Conservation (phyloP, 2,329 filamentous ascomycete species). For the Calonectria pseudoreteaudii region DNA sequence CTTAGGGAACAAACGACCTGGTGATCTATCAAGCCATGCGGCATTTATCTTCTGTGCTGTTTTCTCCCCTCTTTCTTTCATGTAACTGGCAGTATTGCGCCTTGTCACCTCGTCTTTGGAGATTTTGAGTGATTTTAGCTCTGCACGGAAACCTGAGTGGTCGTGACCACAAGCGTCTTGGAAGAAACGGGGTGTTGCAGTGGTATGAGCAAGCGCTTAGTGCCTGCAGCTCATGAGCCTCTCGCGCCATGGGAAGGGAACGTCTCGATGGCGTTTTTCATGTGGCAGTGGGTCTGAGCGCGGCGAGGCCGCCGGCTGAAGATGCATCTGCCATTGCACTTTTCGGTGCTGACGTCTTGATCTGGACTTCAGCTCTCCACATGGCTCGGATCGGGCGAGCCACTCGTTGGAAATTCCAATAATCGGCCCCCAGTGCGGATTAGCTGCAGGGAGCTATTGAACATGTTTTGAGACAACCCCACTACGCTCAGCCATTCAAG, state of each 20-base stretch:
- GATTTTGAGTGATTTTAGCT: neutral
- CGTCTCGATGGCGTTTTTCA: neutral
- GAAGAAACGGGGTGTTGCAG: neutral
- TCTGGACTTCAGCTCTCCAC: constrained; percentile 10
- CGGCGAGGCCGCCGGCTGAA: neutral
- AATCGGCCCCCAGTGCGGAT: neutral
- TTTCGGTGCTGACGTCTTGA: constrained; percentile 1
- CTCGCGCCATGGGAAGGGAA: neutral
- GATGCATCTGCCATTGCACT: neutral
- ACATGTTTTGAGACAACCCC: neutral
- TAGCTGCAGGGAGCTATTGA: constrained; percentile 3
- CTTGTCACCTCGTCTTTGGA: neutral
- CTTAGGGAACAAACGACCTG: neutral
- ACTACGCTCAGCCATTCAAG: constrained; percentile 5
- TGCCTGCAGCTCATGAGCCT: neutral
- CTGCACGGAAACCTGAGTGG: neutral
- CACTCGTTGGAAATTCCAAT: neutral
- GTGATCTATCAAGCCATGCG: neutral
- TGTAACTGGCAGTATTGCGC: neutral
- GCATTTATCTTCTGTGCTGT: neutral
- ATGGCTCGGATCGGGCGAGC: neutral
- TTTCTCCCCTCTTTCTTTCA: no score
- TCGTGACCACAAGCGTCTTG: neutral
- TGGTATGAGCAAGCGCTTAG: neutral
- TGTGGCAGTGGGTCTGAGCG: neutral